Conservation (phyloP, 768 basidiomycete species). For the Collybia mongolica region DNA sequence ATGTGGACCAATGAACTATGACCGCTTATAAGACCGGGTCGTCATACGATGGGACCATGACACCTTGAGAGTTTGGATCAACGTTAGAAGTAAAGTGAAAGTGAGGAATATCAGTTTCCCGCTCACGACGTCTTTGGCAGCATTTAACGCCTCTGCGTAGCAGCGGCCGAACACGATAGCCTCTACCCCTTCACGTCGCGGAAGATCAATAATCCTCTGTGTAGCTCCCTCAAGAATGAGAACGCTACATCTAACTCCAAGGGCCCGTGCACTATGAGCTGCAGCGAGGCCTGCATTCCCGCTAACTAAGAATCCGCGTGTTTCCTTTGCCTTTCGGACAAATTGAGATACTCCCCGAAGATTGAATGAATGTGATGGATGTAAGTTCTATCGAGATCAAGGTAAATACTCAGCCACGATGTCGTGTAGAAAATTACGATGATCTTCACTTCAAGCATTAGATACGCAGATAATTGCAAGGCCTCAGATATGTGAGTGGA, state of each 20-base stretch:
- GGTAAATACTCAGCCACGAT: neutral
- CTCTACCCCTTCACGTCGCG: constrained; percentile 53
- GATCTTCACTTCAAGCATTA: constrained; percentile 64
- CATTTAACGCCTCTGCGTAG: constrained; percentile 56
- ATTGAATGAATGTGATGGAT: constrained; percentile 76
- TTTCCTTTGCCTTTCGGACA: constrained; percentile 46
- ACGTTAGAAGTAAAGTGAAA: too few relatives aligned
- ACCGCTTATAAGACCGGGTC: constrained; percentile 67
- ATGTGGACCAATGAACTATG: constrained; percentile 72
- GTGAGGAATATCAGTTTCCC: constrained; percentile 37
- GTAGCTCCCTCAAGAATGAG: constrained; percentile 59
- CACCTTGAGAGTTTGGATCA: constrained; percentile 30
- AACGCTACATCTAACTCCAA: constrained; percentile 62
- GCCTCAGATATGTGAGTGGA: constrained; percentile 58
- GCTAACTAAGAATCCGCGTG: constrained; percentile 47
- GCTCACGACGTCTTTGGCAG: constrained; percentile 44
- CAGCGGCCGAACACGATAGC: constrained; percentile 54
- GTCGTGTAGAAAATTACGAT: neutral
- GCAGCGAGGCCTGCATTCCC: constrained; percentile 79
- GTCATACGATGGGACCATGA: constrained; percentile 73
- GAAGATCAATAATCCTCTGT: constrained; percentile 43
- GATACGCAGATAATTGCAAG: constrained; percentile 52
- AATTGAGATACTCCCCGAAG: constrained; percentile 68
- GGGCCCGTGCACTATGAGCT: constrained; percentile 57
- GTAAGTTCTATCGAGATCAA: constrained; percentile 50